Conservation (phyloP, 768 basidiomycete species). For the Baorangia bicolor region DNA sequence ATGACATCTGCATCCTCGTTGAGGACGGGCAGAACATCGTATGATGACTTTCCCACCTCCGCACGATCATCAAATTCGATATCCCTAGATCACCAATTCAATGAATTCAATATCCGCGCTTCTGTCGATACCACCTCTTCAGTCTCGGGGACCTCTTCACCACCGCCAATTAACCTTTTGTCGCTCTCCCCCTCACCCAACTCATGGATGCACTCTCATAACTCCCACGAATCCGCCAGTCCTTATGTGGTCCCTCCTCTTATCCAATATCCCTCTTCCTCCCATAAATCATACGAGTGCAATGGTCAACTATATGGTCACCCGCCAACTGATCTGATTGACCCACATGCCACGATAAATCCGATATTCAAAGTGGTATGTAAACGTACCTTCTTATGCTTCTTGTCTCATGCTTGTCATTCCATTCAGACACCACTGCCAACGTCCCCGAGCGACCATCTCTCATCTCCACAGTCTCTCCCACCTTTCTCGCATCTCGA, state of each 20-base stretch:
- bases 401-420: constrained; percentile 7
- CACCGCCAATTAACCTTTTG: constrained; percentile 73
- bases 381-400: constrained; percentile 15
- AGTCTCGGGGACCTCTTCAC: constrained; percentile 65
- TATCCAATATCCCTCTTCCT: constrained; percentile 39
- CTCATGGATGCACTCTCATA: constrained; percentile 52
- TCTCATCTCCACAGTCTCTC: constrained; percentile 48
- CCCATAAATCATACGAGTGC: constrained; percentile 48
- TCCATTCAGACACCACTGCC: constrained; percentile 52
- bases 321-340: constrained; percentile 59
- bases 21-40: constrained; percentile 53
- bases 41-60: constrained; percentile 70
- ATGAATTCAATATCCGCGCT: constrained; percentile 72
- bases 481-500: constrained; percentile 82
- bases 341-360: constrained; percentile 71
- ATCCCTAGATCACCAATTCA: constrained; percentile 72
- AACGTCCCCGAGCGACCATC: constrained; percentile 38
- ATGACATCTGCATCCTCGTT: constrained; percentile 77
- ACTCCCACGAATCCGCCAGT: constrained; percentile 40
- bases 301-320: constrained; percentile 51
- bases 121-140: constrained; percentile 61
- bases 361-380: constrained; percentile 91
- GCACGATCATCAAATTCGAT: constrained; percentile 79
- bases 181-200: constrained; percentile 66
- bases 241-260: constrained; percentile 37